These are phyloP conservation scores for Fraxinus greggii DNA, from an alignment of 305 asterid genomes.

Conservation along the genomic window DNA sequence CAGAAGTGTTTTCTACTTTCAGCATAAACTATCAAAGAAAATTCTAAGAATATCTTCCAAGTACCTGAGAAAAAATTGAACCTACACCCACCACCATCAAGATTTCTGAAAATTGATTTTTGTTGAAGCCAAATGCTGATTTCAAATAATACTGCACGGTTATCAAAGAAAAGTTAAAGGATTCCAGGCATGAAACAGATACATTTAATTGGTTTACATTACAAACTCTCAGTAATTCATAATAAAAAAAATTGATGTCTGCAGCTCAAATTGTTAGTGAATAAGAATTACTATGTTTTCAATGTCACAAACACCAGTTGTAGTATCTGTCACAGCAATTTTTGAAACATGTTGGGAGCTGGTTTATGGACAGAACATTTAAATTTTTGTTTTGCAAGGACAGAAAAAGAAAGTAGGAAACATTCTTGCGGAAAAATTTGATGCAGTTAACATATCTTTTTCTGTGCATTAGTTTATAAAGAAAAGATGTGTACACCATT, in stretches of 20 bases:
- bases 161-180: slow-evolving; percentile 19
- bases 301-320: background rate
- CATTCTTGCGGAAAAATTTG: background rate
- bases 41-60: slow-evolving; percentile 7
- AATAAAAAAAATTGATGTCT: background rate
- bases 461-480: background rate
- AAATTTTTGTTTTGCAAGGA: background rate
- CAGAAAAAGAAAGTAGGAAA: background rate
- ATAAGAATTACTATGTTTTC: background rate
- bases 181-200: background rate
- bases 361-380: background rate
- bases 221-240: background rate
- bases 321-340: background rate
- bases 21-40: background rate
- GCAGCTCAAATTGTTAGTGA: background rate
- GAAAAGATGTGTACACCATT: background rate
- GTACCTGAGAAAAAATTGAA: slow-evolving; percentile 91
- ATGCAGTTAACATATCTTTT: background rate
- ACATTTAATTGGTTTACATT: slow-evolving; percentile 10
- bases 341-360: background rate
- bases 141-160: slow-evolving; percentile 79
- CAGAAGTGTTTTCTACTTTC: background rate
- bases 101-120: slow-evolving; percentile 86
- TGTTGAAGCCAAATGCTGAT: slow-evolving; percentile 78
- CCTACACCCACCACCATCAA: slow-evolving; percentile 88